Evolutionary conservation across 768 basidiomycete genomes (phyloP).

Genomic region (Coprinellus aureogranulatus): DNA sequence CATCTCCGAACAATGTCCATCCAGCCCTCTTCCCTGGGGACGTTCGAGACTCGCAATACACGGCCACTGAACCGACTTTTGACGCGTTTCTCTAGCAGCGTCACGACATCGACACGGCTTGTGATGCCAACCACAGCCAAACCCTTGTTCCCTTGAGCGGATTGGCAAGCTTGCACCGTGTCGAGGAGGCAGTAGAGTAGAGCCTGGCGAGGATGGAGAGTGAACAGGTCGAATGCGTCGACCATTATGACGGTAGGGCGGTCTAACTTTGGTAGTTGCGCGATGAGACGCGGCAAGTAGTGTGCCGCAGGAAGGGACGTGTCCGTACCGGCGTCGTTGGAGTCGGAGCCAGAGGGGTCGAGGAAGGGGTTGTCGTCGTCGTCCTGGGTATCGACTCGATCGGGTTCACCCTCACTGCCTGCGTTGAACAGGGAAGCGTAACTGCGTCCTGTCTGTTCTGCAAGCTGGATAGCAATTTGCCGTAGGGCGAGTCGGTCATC

Average conservation of each 20-base stretch:
- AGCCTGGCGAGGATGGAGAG: slow-evolving; percentile 86
- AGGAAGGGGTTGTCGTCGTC: slow-evolving; percentile 50
- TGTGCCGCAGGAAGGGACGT: slow-evolving; percentile 59
- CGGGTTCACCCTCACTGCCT: slow-evolving; percentile 27
- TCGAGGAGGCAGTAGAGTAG: slow-evolving; percentile 94
- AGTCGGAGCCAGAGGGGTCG: slow-evolving; percentile 28
- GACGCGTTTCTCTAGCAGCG: slow-evolving; percentile 90
- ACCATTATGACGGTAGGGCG: slow-evolving; percentile 82
- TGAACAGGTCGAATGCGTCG: slow-evolving; percentile 93
- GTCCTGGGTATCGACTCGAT: slow-evolving; percentile 9
- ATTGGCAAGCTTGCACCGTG: slow-evolving; percentile 82
- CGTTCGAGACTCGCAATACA: slow-evolving; percentile 74
- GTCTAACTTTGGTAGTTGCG: slow-evolving; percentile 72
- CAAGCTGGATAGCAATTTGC: slow-evolving; percentile 85
- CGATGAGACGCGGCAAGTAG: slow-evolving; percentile 72
- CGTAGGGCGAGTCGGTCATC: slow-evolving; percentile 89
- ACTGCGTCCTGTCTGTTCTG: slow-evolving; percentile 67
- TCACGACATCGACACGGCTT: slow-evolving; percentile 82
- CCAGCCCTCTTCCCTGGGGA: slow-evolving; percentile 49
- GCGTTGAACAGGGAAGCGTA: slow-evolving; percentile 39
- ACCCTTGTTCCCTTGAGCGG: slow-evolving; percentile 57
- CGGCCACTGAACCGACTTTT: slow-evolving; percentile 96
- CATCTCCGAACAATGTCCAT: slow-evolving; percentile 32
- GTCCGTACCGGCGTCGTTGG: slow-evolving; percentile 13
- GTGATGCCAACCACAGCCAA: slow-evolving; percentile 86